Conservation (phyloP, 441 rosid species). For the Hura crepitans region DNA sequence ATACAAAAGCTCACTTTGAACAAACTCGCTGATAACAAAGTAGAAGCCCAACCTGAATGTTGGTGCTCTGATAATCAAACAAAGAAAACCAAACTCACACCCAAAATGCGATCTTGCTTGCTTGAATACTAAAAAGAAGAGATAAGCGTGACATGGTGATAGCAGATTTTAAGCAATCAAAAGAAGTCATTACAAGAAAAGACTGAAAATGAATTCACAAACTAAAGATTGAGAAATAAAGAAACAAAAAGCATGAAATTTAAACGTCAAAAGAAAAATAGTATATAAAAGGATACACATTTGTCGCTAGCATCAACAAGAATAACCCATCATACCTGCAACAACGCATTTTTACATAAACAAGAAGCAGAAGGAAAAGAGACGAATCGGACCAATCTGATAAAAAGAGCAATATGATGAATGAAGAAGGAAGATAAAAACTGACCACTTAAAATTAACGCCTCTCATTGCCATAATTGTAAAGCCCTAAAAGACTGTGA, state of each 20-base stretch:
- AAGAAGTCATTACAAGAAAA: background rate
- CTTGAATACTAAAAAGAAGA: background rate
- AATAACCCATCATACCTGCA: slow-evolving; percentile 99
- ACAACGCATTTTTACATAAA: slow-evolving; percentile 15
- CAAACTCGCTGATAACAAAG: background rate
- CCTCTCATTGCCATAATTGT: slow-evolving; percentile 72
- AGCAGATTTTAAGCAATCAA: background rate
- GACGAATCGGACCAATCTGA: background rate
- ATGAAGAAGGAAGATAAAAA: slow-evolving; percentile 7
- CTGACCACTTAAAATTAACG: slow-evolving; percentile 90
- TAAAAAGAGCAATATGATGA: background rate
- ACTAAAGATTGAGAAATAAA: background rate
- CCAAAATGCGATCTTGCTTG: background rate
- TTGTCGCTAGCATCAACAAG: slow-evolving; percentile 97
- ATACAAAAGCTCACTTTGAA: background rate
- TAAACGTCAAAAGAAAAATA: too few relatives aligned
- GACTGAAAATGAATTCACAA: background rate
- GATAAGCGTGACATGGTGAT: background rate
- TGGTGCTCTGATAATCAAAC: background rate
- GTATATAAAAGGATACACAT: slow-evolving; percentile 76
- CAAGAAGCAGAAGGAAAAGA: background rate
- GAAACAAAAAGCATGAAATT: too few relatives aligned
- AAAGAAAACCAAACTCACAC: background rate
- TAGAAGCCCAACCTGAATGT: background rate
- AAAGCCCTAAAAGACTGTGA: slow-evolving; percentile 20